Evolutionary conservation across 768 basidiomycete species (phyloP).

Genomic region (Termitomyces sp.): DNA sequence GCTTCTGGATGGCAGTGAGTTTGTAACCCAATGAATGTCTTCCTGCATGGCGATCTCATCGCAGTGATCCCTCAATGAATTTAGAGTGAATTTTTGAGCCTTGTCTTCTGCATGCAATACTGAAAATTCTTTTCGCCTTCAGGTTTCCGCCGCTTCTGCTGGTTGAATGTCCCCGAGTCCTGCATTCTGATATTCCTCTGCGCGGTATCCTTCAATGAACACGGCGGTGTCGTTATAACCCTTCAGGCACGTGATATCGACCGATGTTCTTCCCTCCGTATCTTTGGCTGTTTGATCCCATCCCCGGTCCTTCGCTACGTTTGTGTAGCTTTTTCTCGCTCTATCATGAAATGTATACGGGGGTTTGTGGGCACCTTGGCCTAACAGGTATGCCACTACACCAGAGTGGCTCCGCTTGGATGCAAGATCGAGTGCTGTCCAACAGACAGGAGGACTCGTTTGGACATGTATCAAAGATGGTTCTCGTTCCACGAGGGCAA

Average conservation of each 20-base stretch:
- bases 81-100: no score
- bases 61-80: no score
- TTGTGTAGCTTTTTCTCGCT: background rate
- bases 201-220: no score
- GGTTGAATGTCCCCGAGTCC: no score
- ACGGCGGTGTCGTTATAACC: no score
- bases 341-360: background rate
- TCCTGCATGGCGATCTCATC: no score
- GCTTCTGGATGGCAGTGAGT: no score
- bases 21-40: no score
- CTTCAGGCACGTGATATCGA: background rate
- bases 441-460: background rate
- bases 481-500: background rate
- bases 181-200: no score
- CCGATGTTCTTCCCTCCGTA: background rate
- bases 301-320: background rate
- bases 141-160: no score
- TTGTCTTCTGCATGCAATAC: no score
- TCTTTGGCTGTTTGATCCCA: background rate
- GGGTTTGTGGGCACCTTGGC: background rate
- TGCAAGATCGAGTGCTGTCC: background rate
- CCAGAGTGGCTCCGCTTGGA: background rate
- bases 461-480: background rate
- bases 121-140: no score
- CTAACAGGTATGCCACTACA: background rate